Base-by-base conservation (phyloP, 257 asterid genomes). In the Fraxinus pennsylvanica region DNA sequence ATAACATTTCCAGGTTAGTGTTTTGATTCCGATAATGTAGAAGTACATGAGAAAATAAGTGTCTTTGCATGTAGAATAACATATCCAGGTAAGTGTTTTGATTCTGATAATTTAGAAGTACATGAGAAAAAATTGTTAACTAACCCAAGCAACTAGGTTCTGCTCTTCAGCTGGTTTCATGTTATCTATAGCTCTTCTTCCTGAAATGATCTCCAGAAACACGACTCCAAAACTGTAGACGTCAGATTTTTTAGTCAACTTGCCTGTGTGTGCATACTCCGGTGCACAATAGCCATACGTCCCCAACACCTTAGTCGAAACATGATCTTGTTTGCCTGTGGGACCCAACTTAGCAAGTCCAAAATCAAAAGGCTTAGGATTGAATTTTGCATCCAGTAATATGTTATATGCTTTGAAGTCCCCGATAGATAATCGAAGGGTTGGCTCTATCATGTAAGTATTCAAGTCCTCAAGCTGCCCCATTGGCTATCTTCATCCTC, bases 251-350 rank as follows among this genome's bases (percentile, higher is more conserved):
- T 83, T 77, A 35, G 87, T 85, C 8, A 87, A 74, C 30, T 85
- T 86, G 36, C 84, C 91, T 3, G 89, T 81, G 77, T 66, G 84
- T 9, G 87, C 87, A 32, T 87, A 85, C 77, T 87, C 91, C 10
- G 89, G 91, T 14, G 91, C 89, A 30, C 89, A 84, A 39, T 86
- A 86, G 54, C 92, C 88, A 29, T 84, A 88, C 21, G 89, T 86
- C 38, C 87, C 87, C 86, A 88, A 82, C 71, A 84, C 87, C 79
- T 86, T 79, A 4, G 89, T 88, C 29, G 88, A 82, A 10, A 81
- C 88, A 14, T 80, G 86, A 84, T 84, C 88, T 33, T 86, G 76
- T 14, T 78, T 85, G 21, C 78, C 85, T 7, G 79, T 74, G 29
- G 87, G 87, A 66, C 86, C 88, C 69, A 86, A 75, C 75, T 86